A percentile compares a stretch with the other conserved stretches of the same genome.
phyloP scores from a whole-genome alignment of 75 land plant species.

The Selaginella moellendorffii region DNA sequence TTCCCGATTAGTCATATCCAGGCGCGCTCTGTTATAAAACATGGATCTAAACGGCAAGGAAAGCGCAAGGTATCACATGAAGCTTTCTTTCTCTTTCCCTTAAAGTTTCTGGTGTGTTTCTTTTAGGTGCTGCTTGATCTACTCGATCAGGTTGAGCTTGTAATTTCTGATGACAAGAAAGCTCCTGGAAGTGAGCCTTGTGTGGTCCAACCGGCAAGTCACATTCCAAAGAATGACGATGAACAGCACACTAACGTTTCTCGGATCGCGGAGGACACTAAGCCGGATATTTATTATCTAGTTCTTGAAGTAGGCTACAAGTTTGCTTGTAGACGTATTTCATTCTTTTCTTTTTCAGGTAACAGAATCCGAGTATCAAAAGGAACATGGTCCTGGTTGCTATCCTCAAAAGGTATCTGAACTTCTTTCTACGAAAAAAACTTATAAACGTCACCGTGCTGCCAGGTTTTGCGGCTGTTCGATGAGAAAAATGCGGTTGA shows the following conservation, averaged over 20 bases:
- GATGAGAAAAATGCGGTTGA: conserved; percentile 64
- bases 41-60: neutral
- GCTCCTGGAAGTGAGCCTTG: conserved; percentile 4
- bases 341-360: neutral
- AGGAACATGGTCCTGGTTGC: neutral
- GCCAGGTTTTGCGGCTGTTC: conserved; percentile 62
- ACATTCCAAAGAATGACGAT: neutral
- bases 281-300: conserved; percentile 34
- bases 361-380: neutral
- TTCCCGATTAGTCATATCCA: neutral
- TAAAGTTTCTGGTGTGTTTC: neutral
- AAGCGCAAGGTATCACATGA: neutral
- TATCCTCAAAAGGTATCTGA: conserved; percentile 1
- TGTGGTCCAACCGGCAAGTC: neutral
- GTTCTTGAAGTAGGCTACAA: conserved; percentile 46
- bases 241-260: neutral
- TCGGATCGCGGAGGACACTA: conserved; percentile 1
- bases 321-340: conserved; percentile 16
- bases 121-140: conserved; percentile 62
- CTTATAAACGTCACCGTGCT: neutral
- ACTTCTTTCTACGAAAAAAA: no score
- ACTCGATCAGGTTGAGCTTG: conserved; percentile 70
- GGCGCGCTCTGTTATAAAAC: neutral
- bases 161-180: conserved; percentile 20
- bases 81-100: neutral